Conservation (phyloP, 805 yeast species). For the Metschnikowia corniflorae region DNA sequence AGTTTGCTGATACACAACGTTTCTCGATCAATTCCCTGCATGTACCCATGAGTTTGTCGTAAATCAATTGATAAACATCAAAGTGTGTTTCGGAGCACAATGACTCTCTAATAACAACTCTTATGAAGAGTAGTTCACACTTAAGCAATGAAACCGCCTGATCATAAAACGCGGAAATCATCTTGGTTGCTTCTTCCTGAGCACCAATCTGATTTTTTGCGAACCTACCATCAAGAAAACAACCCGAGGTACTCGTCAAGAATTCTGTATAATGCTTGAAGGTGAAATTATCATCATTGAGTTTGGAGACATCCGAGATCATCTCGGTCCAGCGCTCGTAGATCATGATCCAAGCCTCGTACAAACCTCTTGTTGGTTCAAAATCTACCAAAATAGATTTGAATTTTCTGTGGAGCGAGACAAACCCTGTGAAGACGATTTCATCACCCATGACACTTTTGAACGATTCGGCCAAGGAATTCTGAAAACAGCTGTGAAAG, state of each 20-base stretch:
- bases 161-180: slow-evolving; percentile 47
- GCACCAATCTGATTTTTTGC: slow-evolving; percentile 19
- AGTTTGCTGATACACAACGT: slow-evolving; percentile 24
- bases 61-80: slow-evolving; percentile 46
- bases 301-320: slow-evolving; percentile 23
- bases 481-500: slow-evolving; percentile 11
- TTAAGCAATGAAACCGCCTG: slow-evolving; percentile 49
- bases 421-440: slow-evolving; percentile 60
- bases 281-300: slow-evolving; percentile 41
- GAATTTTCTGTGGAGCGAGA: slow-evolving; percentile 68
- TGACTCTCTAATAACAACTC: slow-evolving; percentile 73
- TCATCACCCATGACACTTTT: slow-evolving; percentile 40
- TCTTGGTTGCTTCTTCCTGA: slow-evolving; percentile 28
- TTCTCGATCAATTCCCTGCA: slow-evolving; percentile 33
- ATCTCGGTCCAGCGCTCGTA: slow-evolving; percentile 47
- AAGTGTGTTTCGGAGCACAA: slow-evolving; percentile 65
- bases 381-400: slow-evolving; percentile 34
- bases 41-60: slow-evolving; percentile 40
- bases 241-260: slow-evolving; percentile 66
- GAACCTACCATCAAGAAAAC: slow-evolving; percentile 42
- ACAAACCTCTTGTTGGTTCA: slow-evolving; percentile 38
- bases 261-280: slow-evolving; percentile 71
- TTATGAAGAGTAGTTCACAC: slow-evolving; percentile 47
- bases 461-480: slow-evolving; percentile 28
- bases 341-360: slow-evolving; percentile 42